Base-by-base conservation (phyloP, 441 rosid genomes). In the Bocquillonia castaneifolia region DNA sequence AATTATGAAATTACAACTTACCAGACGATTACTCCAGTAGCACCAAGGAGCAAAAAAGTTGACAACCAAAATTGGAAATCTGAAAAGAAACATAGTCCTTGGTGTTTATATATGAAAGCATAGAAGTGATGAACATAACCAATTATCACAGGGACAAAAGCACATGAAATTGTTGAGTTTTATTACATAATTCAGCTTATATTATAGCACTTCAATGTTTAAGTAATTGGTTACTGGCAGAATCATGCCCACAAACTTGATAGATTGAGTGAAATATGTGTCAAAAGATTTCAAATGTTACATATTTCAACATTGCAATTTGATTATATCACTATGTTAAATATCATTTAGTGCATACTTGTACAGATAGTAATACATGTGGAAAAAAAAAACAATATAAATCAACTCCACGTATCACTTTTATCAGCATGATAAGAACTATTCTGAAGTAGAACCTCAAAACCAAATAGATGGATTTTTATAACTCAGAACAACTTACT, bases 31-130 rank as follows among this genome's bases (percentile, higher is more conserved):
- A 76, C 99, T 85, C 96, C 96, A 95, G 77, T 79, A 82, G 88
- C 99, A 95, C 99, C 99, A 95, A 70, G 98, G 98, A 72, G 98
- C 97, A 83, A 69, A 80, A 80, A 95, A 95, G 80, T 92, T 95
- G 73, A 92, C 96, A 44, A 81, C 91, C 81, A 95, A 77, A 82
- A 95, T 79, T 39, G 92, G 96, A 81, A 79, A 85, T 83, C 99
- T 95, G 90, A 66, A 87, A 48, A 73, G 45, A 69, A 66, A 70
- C 39, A 48, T 40, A 8, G 10, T 22, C 12, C 61, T 18, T 22
- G 34, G 2, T 28, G 4, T 51, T 23, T n/a, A 58, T 18, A 20
- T 23, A 3, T 40, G 6, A 31, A 5, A 42, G 47, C 47, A 42
- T 34, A 37, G 37, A 22, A 48, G 15, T 15, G n/a, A 67, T 57